Evolutionary conservation across 2,329 filamentous ascomycete species (phyloP).

Genomic region (Fusarium mundagurra): DNA sequence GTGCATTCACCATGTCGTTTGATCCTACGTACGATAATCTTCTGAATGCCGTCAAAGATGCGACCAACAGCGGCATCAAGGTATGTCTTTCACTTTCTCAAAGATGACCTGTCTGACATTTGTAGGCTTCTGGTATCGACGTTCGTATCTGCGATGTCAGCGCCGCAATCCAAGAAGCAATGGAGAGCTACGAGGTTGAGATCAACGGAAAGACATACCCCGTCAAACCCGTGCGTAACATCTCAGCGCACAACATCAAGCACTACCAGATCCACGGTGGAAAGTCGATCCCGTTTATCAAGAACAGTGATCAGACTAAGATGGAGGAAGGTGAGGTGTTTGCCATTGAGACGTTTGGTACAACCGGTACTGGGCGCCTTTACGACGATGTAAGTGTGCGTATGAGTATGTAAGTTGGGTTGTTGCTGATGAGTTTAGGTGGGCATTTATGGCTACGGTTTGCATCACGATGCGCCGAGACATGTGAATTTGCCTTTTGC

Average conservation of each 20-base stretch:
- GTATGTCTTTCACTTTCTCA: conserved; percentile 1
- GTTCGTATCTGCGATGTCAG: conserved; percentile 86
- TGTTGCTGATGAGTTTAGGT: conserved; percentile 42
- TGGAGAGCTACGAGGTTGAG: conserved; percentile 91
- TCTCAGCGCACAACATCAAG: conserved; percentile 86
- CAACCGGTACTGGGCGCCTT: conserved; percentile 84
- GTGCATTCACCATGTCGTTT: conserved; percentile 79
- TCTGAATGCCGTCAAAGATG: conserved; percentile 74
- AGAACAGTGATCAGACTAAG: conserved; percentile 83
- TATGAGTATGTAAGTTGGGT: accelerated
- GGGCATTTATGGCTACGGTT: conserved; percentile 63
- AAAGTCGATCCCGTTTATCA: conserved; percentile 91
- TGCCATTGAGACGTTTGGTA: conserved; percentile 93
- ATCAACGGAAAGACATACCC: conserved; percentile 80
- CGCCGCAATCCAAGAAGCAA: conserved; percentile 82
- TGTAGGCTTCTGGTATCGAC: conserved; percentile 76
- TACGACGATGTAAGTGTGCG: conserved; percentile 72
- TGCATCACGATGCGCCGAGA: conserved; percentile 50
- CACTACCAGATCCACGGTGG: conserved; percentile 87
- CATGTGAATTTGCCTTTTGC: conserved; percentile 54
- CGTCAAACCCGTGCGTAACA: conserved; percentile 82
- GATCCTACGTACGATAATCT: conserved; percentile 78
- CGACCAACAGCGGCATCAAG: conserved; percentile 85
- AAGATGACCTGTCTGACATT: background rate
- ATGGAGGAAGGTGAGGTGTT: conserved; percentile 96